A percentile compares a stretch with the other conserved stretches of the same genome.
These are phyloP conservation scores for Gossypium herbaceum DNA, from an alignment of 345 rosid genomes.

Conservation along the genomic window DNA sequence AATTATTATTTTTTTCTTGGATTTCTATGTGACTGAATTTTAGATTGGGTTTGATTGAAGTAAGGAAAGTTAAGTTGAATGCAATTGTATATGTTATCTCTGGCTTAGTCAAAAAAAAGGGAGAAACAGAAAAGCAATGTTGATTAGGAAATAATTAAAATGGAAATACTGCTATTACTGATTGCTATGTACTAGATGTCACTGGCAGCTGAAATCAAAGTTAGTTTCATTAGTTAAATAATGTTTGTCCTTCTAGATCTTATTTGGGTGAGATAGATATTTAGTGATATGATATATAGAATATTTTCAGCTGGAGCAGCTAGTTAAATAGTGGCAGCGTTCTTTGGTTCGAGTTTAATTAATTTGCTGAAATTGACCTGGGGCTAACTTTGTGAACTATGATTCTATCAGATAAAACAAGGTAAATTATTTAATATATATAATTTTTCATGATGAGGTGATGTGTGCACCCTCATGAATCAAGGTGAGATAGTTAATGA, in stretches of 20 bases:
- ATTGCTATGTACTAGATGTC: not conserved
- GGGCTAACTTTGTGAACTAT: not conserved
- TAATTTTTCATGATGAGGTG: not conserved
- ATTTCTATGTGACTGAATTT: not conserved
- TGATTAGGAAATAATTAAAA: slow-evolving; percentile 7
- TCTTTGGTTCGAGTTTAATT: not conserved
- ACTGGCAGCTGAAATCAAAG: slow-evolving; percentile 1
- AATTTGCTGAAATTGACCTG: not conserved
- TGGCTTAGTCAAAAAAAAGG: not conserved
- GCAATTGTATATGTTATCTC: not conserved
- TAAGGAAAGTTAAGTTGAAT: slow-evolving; percentile 7
- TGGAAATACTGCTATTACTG: not conserved
- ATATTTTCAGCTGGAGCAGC: not conserved
- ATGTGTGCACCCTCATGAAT: not conserved
- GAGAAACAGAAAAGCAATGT: not conserved
- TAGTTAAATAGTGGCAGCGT: not conserved
- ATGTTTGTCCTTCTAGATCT: not conserved
- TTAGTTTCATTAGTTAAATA: not conserved
- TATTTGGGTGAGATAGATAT: not conserved
- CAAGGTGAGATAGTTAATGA: not conserved
- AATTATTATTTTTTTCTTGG: too few species aligned
- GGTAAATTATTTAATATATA: not conserved
- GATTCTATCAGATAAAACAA: not conserved
- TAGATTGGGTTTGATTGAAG: slow-evolving; percentile 9
- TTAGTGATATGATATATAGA: not conserved